Evolutionary conservation across 495 filamentous ascomycete genomes (phyloP), one percentile per base, ranked within the genome.

Genomic region (Penicillium riverlandense): DNA sequence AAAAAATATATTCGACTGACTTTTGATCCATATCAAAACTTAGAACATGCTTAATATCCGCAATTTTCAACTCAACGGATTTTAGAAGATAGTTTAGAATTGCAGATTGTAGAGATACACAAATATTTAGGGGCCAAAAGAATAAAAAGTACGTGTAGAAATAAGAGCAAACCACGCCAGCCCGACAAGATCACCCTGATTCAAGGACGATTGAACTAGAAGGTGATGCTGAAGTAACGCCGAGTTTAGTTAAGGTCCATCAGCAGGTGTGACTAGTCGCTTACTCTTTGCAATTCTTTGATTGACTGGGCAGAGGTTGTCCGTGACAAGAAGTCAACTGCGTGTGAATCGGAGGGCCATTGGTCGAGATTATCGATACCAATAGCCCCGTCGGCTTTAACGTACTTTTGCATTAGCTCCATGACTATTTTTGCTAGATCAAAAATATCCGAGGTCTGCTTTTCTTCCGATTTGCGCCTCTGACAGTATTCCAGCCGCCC

Each of bases 331-430:
- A 47, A 41, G 28, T 29, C 44, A 2, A 47, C 4, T 15, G 44
- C 7, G 29, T 47, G 37, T 11, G 44, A 41, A 11, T 35, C n/a
- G n/a, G n/a, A n/a, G n/a, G n/a, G 31, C 44, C 37, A 47, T 8
- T 33, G 37, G 32, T 10, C 35, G n/a, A n/a, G n/a, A 35, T 59
- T 42, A 28, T 61, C 57, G 9, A 67, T 41, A 1, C 59, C 55
- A 40, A 59, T 52, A 13, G 53, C 44, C 9, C 50, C 50, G 43
- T 58, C 61, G 7, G 58, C 45, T 41, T 65, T 67, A 16, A 40
- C 29, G 44, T 61, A 63, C 40, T 60, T 63, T 47, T 64, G 52
- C 56, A 66, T 66, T 16, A 64, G 49, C 48, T 53, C 48, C 54
- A 58, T 59, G 11, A 41, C 49, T 13, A 61, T 63, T 22, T 30